These are phyloP conservation scores for Neofusicoccum kwambonambiense DNA, from an alignment of 2,329 filamentous ascomycete species.

Conservation along the genomic window DNA sequence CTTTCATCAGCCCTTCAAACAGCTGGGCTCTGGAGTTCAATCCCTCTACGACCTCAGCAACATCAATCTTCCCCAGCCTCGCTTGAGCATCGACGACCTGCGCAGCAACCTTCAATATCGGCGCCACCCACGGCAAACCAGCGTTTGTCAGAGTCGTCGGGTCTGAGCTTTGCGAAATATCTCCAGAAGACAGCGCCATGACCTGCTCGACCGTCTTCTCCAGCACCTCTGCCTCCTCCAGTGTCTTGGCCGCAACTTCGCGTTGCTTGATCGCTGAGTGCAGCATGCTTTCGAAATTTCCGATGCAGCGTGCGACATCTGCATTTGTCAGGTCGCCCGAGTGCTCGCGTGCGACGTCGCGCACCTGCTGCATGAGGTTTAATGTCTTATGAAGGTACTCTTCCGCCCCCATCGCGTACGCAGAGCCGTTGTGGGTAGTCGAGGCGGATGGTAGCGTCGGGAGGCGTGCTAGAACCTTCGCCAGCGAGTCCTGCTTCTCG, in stretches of 20 bases:
- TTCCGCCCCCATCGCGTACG: conserved; percentile 50
- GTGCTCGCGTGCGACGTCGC: conserved; percentile 68
- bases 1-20: not conserved
- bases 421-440: not conserved
- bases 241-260: conserved; percentile 44
- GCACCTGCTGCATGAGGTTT: conserved; percentile 67
- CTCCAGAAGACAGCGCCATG: conserved; percentile 27
- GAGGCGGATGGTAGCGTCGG: conserved; percentile 35
- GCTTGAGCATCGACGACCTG: conserved; percentile 66
- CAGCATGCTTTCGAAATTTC: conserved; percentile 83
- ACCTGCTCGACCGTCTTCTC: conserved; percentile 37
- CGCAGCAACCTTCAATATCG: conserved; percentile 63
- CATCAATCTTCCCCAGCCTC: conserved; percentile 55
- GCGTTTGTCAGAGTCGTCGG: conserved; percentile 19
- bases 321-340: conserved; percentile 80
- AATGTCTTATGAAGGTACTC: conserved; percentile 78
- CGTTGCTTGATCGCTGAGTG: conserved; percentile 64
- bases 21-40: not conserved
- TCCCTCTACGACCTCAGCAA: conserved; percentile 6
- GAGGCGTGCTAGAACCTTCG: conserved; percentile 64
- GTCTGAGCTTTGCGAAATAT: conserved; percentile 9
- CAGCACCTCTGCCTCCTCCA: conserved; percentile 43
- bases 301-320: conserved; percentile 75
- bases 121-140: conserved; percentile 61
- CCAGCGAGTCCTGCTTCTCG: conserved; percentile 68